Base-by-base conservation (phyloP, 2,329 filamentous ascomycete genomes). In the Endoconidiophora polonica region DNA sequence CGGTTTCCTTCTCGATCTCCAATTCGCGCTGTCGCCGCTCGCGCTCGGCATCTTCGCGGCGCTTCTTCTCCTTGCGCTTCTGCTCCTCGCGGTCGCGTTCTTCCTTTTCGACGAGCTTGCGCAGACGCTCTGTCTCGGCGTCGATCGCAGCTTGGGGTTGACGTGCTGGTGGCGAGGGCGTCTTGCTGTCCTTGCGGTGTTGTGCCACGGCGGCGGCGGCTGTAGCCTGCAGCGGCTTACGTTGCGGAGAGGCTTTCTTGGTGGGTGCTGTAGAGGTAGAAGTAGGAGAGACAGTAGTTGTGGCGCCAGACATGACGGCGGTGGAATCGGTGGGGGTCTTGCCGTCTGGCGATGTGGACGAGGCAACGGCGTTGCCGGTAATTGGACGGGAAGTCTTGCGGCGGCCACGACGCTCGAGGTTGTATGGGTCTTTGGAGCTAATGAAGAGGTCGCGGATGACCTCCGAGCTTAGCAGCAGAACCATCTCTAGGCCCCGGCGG, bases 401-500 rank as follows among this genome's bases (percentile, higher is more conserved):
- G 33, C 44, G 29, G 44, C 75, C 72, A 7, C 70, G 66, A 39
- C 87, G 72, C 61, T 95, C 91, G 67, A 95, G 96, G 3, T 79
- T 71, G 57, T 94, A 84, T 2, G 51, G 50, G 16, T 75, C 73
- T 50, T 79, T 74, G 3, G 79, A 74, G 52, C 73, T 69, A 24
- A 82, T 68, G 57, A 76, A 82, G 39, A 83, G 66, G 56, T 83
- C 79, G 41, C 76, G 72, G 52, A 83, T 79, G 29, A 79, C 73
- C 56, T 79, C 73, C 1, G 77, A 74, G 24, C 74, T 70, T 18
- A 83, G 63, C 18, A 82, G 61, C 16, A 96, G 65, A 1, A 88
- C 80, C 1, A 96, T 76, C 61, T 98, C 91, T 3, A 96, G 68
- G 0, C 91, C 91, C 63, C 95, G 96, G 52, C 83, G 79, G 64